These are phyloP conservation scores for Suillus americanus DNA, from an alignment of 768 basidiomycete genomes.

Conservation along the genomic window DNA sequence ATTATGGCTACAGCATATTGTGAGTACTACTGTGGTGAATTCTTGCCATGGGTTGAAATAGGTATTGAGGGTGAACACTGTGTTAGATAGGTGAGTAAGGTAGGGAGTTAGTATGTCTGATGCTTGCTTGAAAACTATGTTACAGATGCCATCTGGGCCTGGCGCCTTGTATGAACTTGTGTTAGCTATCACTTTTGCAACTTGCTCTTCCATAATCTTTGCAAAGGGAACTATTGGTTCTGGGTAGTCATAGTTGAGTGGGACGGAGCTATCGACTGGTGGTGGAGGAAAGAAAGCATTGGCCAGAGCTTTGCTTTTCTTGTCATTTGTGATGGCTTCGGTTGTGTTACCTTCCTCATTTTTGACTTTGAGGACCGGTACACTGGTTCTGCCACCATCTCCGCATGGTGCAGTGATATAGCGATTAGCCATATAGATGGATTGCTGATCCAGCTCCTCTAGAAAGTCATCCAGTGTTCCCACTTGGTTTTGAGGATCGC, in stretches of 20 bases:
- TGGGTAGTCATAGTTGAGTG: constrained; percentile 6
- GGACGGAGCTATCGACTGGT: neutral
- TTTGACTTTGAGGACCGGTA: constrained; percentile 9
- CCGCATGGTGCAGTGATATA: constrained; percentile 12
- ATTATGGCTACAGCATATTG: too few relatives aligned
- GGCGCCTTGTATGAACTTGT: constrained; percentile 20
- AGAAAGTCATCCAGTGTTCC: constrained; percentile 26
- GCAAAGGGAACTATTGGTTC: neutral
- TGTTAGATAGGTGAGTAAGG: neutral
- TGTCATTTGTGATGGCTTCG: constrained; percentile 12
- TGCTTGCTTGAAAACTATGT: constrained; percentile 16
- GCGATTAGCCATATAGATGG: neutral
- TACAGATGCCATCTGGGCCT: constrained; percentile 29
- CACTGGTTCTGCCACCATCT: neutral
- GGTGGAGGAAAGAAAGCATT: constrained; percentile 26
- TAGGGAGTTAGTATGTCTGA: neutral
- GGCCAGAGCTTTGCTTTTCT: constrained; percentile 19
- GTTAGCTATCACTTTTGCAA: neutral
- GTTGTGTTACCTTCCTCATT: too few relatives aligned
- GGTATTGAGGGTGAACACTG: neutral
- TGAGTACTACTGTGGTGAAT: neutral
- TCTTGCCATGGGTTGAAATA: neutral
- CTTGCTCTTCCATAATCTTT: constrained; percentile 12
- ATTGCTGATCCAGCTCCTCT: constrained; percentile 11
- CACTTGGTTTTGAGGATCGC: constrained; percentile 14